These are phyloP conservation scores for Prinsepia uniflora DNA, from an alignment of 306 rosid genomes.

Conservation along the genomic window DNA sequence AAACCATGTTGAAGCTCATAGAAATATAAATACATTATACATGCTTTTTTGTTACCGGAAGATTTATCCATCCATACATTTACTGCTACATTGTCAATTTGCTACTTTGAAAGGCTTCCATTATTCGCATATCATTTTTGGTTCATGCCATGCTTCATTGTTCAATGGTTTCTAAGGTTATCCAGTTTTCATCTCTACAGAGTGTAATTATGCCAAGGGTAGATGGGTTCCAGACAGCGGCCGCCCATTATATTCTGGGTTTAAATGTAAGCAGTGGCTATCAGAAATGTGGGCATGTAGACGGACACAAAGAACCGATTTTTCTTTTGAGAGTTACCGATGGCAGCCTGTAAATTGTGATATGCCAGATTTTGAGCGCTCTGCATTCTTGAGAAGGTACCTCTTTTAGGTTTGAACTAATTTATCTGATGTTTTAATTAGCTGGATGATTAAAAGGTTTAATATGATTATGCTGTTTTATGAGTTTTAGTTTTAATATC, in stretches of 20 bases:
- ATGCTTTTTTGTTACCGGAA: not conserved
- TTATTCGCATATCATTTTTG: not conserved
- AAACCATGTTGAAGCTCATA: not conserved
- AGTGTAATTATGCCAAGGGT: slow-evolving; percentile 83
- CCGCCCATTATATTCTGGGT: slow-evolving; percentile 80
- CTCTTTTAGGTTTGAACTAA: slow-evolving; percentile 23
- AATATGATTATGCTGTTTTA: slow-evolving; percentile 8
- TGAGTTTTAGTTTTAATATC: not conserved
- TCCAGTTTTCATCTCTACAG: slow-evolving; percentile 45
- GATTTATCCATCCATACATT: not conserved
- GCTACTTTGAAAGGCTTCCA: not conserved
- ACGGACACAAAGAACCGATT: slow-evolving; percentile 66
- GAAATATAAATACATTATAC: not conserved
- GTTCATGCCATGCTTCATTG: not conserved
- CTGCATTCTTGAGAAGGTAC: slow-evolving; percentile 71
- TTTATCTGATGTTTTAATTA: not conserved
- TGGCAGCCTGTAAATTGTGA: slow-evolving; percentile 81
- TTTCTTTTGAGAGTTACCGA: slow-evolving; percentile 75
- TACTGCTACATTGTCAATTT: not conserved
- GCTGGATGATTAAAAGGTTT: not conserved
- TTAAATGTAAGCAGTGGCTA: slow-evolving; percentile 75
- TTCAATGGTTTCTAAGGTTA: slow-evolving; percentile 17
- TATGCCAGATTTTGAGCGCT: slow-evolving; percentile 63
- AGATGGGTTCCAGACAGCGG: slow-evolving; percentile 72
- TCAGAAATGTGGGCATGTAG: slow-evolving; percentile 93